Evolutionary conservation across 495 filamentous ascomycete species (phyloP).

Genomic region (Lineolata rhizophorae): DNA sequence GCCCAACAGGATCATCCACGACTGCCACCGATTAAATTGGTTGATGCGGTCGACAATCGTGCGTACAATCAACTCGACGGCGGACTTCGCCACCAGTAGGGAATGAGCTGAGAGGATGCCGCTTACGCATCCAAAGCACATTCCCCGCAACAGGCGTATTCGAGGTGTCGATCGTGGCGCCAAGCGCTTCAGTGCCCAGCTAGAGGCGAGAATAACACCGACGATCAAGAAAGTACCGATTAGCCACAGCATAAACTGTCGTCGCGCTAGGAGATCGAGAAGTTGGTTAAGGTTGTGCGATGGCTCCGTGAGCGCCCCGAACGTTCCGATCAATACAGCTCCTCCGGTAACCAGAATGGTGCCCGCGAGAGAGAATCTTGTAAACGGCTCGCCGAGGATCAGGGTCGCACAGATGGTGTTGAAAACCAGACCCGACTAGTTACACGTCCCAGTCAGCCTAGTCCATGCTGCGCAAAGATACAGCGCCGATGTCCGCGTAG

Average conservation of each 20-base stretch:
- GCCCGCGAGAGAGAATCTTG: slow-evolving; percentile 68
- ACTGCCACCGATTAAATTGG: slow-evolving; percentile 93
- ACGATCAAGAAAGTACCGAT: slow-evolving; percentile 51
- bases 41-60: slow-evolving; percentile 75
- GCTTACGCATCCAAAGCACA: slow-evolving; percentile 63
- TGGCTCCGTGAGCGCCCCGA: slow-evolving; percentile 88
- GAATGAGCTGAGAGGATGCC: slow-evolving; percentile 88
- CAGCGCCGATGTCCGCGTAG: no score
- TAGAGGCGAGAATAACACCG: slow-evolving; percentile 37
- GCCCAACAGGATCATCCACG: slow-evolving; percentile 76
- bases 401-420: slow-evolving; percentile 93
- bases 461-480: not conserved
- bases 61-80: slow-evolving; percentile 87
- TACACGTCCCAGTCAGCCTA: slow-evolving; percentile 1
- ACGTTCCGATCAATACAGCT: slow-evolving; percentile 74
- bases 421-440: slow-evolving; percentile 74
- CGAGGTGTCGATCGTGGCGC: slow-evolving; percentile 31
- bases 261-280: slow-evolving; percentile 47
- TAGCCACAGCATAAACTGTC: slow-evolving; percentile 85
- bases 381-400: slow-evolving; percentile 87
- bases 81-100: slow-evolving; percentile 84
- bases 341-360: slow-evolving; percentile 73
- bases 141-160: slow-evolving; percentile 62
- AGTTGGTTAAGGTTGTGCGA: slow-evolving; percentile 74
- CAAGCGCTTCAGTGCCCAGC: slow-evolving; percentile 33